Evolutionary conservation across 2,329 filamentous ascomycete genomes (phyloP), one percentile per base, ranked within the genome.

Genomic region (Exophiala phaeomuriformis): DNA sequence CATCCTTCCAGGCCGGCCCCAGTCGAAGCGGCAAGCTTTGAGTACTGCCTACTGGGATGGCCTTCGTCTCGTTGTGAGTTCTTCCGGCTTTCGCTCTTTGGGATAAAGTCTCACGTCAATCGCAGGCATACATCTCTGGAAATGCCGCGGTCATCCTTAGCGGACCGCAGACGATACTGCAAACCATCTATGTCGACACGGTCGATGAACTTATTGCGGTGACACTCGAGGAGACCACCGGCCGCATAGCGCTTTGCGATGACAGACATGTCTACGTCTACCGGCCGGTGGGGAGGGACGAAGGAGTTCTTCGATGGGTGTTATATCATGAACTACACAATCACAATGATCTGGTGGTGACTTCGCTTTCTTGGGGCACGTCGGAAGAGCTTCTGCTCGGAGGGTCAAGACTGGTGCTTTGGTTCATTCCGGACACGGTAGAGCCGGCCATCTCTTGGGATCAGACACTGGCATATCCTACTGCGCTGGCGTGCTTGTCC

Each of bases 181-280:
- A 98, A 70, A 96, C 90, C 3, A 85, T 95, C 62, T 95, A 95
- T 72, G 84, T 93, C 65, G 86, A 94, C 65, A 82, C 88, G 61
- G 74, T 77, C 40, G 56, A 75, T 10, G 76, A 82, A 28, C 77
- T 97, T 30, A 80, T 89, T 59, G 86, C 89, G 30, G 81, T 97
- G 59, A 80, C 82, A 31, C 80, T 97, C 58, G 88, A 97, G 65
- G 86, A 94, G 66, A 73, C 76, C 12, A 85, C 86, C 5, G 93
- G 90, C 46, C 94, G 88, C 74, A 88, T 97, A 68, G 88, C 89
- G 39, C 82, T 83, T 19, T 87, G 85, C 63, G 85, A 85, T 31
- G 75, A 77, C 19, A 72, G 72, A 27, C 75, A 79, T 58, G 80
- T 91, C 43, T 85, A 88, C 64, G 75, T 96, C 36, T 95, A 96